Conservation (phyloP, 169 alveolate species). For the Plasmodium gonderi region DNA sequence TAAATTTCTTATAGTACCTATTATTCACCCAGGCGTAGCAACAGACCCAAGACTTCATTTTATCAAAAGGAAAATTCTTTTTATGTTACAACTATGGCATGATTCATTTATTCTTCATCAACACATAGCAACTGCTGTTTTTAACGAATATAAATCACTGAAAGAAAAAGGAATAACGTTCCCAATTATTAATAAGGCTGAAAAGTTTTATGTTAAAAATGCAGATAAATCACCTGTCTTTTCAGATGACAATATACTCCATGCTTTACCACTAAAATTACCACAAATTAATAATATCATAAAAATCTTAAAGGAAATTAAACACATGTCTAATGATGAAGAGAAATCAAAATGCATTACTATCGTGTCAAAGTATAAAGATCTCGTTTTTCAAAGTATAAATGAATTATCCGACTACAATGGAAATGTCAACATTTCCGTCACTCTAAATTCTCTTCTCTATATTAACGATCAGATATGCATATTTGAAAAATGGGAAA, state of each 20-base stretch:
- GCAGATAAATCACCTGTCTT: constrained; percentile 52
- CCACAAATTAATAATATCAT: constrained; percentile 69
- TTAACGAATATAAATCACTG: constrained; percentile 80
- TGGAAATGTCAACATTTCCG: constrained; percentile 52
- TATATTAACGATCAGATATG: constrained; percentile 70
- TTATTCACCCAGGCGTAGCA: constrained; percentile 86
- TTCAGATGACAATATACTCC: constrained; percentile 60
- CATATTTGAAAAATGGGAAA: constrained; percentile 21
- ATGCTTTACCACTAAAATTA: constrained; percentile 46
- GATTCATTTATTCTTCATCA: constrained; percentile 82
- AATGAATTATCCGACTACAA: constrained; percentile 64
- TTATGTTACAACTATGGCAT: constrained; percentile 83
- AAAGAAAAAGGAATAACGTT: constrained; percentile 81
- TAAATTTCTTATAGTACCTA: constrained; percentile 80
- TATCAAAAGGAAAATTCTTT: constrained; percentile 80
- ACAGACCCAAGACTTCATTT: constrained; percentile 85
- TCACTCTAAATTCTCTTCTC: constrained; percentile 61
- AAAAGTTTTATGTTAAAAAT: constrained; percentile 71
- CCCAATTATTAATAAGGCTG: constrained; percentile 66
- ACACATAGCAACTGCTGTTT: constrained; percentile 76
- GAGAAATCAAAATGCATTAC: constrained; percentile 60
- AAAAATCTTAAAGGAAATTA: constrained; percentile 54
- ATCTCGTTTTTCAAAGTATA: constrained; percentile 31
- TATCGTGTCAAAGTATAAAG: constrained; percentile 30
- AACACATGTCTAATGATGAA: constrained; percentile 26